phyloP scores from a whole-genome alignment of 495 filamentous ascomycete genomes.

The Echria macrotheca region DNA sequence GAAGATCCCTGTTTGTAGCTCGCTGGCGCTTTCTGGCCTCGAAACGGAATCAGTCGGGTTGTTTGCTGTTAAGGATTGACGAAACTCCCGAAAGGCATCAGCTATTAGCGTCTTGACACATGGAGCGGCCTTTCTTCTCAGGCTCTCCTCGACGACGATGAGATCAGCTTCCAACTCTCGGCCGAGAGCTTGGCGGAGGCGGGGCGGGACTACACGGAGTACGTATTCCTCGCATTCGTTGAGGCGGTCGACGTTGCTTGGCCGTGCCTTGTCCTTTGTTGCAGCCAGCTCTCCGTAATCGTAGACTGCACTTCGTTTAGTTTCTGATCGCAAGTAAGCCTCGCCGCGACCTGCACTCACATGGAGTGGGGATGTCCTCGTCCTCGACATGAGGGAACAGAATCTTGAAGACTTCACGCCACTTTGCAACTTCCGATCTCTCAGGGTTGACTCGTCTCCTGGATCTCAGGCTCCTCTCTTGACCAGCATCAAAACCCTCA shows the following conservation, averaged over 20 bases:
- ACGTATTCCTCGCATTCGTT: not conserved
- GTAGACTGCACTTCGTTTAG: not conserved
- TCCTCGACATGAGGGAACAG: slow-evolving; percentile 2
- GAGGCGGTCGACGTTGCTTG: not conserved
- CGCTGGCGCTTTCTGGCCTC: no score
- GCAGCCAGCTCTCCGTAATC: not conserved
- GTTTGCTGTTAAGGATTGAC: not conserved
- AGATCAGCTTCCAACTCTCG: not conserved
- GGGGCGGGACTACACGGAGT: not conserved
- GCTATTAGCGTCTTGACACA: slow-evolving; percentile 1
- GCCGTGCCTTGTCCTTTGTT: not conserved
- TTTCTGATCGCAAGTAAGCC: not conserved
- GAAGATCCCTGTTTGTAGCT: not conserved
- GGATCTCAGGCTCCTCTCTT: not conserved
- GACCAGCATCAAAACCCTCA: slow-evolving; percentile 1
- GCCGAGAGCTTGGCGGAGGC: slow-evolving; percentile 1
- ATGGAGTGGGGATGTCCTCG: not conserved
- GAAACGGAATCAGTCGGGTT: not conserved
- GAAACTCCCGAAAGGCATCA: not conserved
- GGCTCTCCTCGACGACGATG: not conserved
- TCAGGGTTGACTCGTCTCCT: not conserved
- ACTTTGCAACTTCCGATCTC: not conserved
- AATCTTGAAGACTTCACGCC: not conserved
- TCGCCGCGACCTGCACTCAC: not conserved
- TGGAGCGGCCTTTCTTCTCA: not conserved